These are phyloP conservation scores for Nepenthes mirabilis DNA, from an alignment of 148 eudicot genomes.

Conservation along the genomic window DNA sequence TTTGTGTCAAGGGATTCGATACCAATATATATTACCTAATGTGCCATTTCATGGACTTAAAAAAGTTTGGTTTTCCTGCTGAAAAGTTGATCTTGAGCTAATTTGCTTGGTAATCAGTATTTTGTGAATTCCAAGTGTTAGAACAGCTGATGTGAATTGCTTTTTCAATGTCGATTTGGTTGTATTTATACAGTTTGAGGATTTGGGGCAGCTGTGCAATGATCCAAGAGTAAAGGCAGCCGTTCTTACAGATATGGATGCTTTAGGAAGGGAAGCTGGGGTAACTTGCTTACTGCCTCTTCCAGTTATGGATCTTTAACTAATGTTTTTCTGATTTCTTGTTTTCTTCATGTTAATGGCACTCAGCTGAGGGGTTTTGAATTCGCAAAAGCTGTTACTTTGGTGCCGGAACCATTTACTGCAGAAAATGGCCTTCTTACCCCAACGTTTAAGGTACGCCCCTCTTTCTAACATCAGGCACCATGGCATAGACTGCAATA, in stretches of 20 bases:
- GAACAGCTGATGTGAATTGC: background rate
- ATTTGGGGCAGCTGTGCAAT: conserved; percentile 51
- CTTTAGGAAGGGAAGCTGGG: conserved; percentile 67
- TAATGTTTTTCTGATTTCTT: background rate
- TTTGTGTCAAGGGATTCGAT: too few relatives aligned
- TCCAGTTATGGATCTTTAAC: background rate
- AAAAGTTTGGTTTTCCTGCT: background rate
- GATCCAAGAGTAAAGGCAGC: conserved; percentile 74
- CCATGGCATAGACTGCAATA: too few relatives aligned
- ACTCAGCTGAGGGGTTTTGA: conserved; percentile 81
- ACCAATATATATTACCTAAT: background rate
- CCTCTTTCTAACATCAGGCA: too few relatives aligned
- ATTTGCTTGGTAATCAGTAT: background rate
- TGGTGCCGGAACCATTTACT: conserved; percentile 76
- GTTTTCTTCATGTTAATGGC: background rate
- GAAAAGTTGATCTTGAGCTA: background rate
- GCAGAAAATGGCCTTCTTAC: conserved; percentile 85
- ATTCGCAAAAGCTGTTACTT: conserved; percentile 73
- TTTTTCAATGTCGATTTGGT: background rate
- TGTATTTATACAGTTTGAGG: conserved; percentile 40
- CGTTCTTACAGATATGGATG: conserved; percentile 81
- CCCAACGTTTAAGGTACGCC: conserved; percentile 71
- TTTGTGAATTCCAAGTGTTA: background rate
- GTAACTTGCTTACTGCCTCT: conserved; percentile 19
- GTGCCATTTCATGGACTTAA: background rate